Evolutionary conservation across 345 rosid genomes (phyloP), one percentile per base, ranked within the genome.

Genomic region (Cardamine resedifolia): DNA sequence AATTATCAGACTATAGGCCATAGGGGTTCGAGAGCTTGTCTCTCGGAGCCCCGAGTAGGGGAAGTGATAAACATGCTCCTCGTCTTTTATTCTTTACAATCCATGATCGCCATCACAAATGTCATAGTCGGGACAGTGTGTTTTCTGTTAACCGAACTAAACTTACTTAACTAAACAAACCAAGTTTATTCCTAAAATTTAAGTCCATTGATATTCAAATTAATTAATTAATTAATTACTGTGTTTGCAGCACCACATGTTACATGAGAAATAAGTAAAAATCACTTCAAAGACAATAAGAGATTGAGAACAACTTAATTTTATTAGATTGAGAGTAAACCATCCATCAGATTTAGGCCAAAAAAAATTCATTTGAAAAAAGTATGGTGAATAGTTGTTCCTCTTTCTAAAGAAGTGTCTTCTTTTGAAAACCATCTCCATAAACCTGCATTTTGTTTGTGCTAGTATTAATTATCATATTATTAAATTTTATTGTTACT

Each of bases 31-130:
- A 26, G 27, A 26, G 27, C 27, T 26, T 26, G 27, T 26, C 27
- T 3, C 27, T 3, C n/a, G n/a, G n/a, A n/a, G n/a, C n/a, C n/a
- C n/a, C n/a, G n/a, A n/a, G n/a, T n/a, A 26, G 27, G 27, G 4
- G 4, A 26, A 26, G 27, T 26, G 27, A 26, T 26, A 3, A 26
- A 3, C 27, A 3, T 26, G 27, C 27, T n/a, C n/a, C n/a, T n/a
- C n/a, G n/a, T n/a, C n/a, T n/a, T n/a, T n/a, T n/a, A n/a, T n/a
- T n/a, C n/a, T n/a, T n/a, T n/a, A n/a, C n/a, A n/a, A n/a, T 38
- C 39, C 61, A 11, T 50, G 14, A 38, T n/a, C 41, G 19, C 50
- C 71, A 16, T 51, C 26, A 53, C 62, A 39, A 27, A 26, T 67
- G 41, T 53, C 10, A 10, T 26, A 26, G 3, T 52, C 14, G 57